Conservation (phyloP, 2,329 filamentous ascomycete species). For the Escovopsis sp. region DNA sequence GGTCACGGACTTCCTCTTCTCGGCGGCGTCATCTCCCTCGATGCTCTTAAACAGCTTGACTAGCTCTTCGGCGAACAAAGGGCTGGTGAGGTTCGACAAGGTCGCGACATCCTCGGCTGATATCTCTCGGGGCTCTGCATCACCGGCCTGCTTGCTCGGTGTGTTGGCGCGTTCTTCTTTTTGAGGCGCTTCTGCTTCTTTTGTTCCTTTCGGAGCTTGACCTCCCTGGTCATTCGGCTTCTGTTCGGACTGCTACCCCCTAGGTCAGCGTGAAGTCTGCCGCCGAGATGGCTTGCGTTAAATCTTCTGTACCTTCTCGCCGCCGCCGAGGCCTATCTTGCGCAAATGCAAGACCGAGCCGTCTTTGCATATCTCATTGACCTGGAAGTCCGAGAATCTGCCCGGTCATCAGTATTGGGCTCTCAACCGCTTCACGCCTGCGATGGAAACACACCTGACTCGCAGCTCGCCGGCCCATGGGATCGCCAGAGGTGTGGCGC, state of each 20-base stretch:
- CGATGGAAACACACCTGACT: constrained; percentile 17
- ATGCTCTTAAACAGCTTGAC: constrained; percentile 26
- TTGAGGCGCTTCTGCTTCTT: constrained; percentile 7
- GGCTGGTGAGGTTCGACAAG: constrained; percentile 26
- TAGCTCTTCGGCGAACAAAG: constrained; percentile 25
- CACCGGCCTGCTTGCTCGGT: constrained; percentile 7
- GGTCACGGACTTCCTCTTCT: constrained; percentile 19
- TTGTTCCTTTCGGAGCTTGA: not conserved
- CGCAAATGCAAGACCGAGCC: constrained; percentile 63
- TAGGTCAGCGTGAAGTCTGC: too few species aligned
- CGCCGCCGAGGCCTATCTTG: constrained; percentile 22
- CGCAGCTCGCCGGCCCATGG: constrained; percentile 27
- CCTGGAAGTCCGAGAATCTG: constrained; percentile 81
- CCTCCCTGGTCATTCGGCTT: constrained; percentile 1
- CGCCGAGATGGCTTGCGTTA: too few species aligned
- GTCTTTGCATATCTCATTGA: constrained; percentile 71
- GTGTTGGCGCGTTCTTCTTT: constrained; percentile 10
- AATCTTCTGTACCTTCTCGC: constrained; percentile 1
- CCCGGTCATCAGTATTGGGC: not conserved
- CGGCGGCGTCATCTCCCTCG: constrained; percentile 13
- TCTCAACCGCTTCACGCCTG: not conserved
- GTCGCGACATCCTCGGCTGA: constrained; percentile 18
- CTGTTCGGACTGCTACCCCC: not conserved
- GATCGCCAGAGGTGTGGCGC: constrained; percentile 21
- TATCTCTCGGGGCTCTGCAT: constrained; percentile 12